These are phyloP conservation scores for Podaxis sp. DNA, from an alignment of 768 basidiomycete genomes.

Conservation along the genomic window DNA sequence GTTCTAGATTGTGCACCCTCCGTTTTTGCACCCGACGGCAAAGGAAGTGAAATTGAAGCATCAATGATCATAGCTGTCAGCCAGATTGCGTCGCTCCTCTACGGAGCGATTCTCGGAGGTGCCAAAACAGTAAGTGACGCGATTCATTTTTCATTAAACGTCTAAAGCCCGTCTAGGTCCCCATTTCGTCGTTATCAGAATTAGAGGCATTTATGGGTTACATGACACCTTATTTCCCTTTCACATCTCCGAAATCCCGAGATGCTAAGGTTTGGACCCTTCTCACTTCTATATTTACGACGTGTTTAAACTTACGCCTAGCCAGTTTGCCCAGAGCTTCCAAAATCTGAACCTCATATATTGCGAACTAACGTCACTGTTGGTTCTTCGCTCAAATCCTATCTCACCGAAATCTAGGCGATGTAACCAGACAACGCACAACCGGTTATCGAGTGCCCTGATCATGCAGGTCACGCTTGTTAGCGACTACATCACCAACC, in stretches of 20 bases:
- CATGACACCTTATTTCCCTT: conserved; percentile 86
- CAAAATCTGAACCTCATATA: conserved; percentile 75
- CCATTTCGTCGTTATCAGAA: conserved; percentile 36
- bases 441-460: conserved; percentile 11
- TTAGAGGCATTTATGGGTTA: conserved; percentile 63
- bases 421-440: conserved; percentile 21
- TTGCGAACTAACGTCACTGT: conserved; percentile 72
- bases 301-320: conserved; percentile 5
- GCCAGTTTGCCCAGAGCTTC: conserved; percentile 61
- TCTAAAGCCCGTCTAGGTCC: conserved; percentile 17
- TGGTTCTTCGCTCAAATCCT: conserved; percentile 40
- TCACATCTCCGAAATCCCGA: conserved; percentile 42
- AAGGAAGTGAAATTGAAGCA: conserved; percentile 57
- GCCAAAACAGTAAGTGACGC: conserved; percentile 33
- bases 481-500: conserved; percentile 55
- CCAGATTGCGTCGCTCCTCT: conserved; percentile 59
- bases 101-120: conserved; percentile 51
- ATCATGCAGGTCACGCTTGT: conserved; percentile 49
- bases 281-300: not conserved
- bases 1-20: conserved; percentile 86
- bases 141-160: not conserved
- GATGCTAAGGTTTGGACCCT: conserved; percentile 56
- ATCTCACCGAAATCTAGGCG: conserved; percentile 19
- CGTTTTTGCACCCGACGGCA: conserved; percentile 71
- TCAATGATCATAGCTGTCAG: conserved; percentile 57